Evolutionary conservation across 805 yeast species (phyloP).

Genomic region (Saturnispora quitensis): DNA sequence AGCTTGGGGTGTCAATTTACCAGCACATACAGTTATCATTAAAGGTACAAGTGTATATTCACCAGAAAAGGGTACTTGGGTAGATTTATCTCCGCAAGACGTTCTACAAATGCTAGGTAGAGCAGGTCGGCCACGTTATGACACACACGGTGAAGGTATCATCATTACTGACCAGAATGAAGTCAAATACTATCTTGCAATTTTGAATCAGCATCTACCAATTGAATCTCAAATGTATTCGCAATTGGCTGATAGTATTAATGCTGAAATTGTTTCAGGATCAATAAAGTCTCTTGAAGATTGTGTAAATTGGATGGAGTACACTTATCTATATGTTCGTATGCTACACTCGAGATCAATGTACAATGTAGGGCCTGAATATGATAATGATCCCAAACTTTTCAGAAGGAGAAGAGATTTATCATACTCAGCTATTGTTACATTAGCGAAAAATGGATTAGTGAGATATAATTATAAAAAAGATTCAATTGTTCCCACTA

Average conservation of each 20-base stretch:
- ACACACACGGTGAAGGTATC: slow-evolving; percentile 86
- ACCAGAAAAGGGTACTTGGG: slow-evolving; percentile 86
- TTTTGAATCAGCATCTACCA: slow-evolving; percentile 85
- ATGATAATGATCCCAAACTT: slow-evolving; percentile 42
- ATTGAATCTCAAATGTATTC: slow-evolving; percentile 81
- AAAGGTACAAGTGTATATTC: slow-evolving; percentile 92
- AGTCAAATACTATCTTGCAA: slow-evolving; percentile 78
- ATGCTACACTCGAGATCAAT: slow-evolving; percentile 64
- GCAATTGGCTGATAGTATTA: slow-evolving; percentile 61
- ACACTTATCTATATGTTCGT: slow-evolving; percentile 70
- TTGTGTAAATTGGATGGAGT: slow-evolving; percentile 73
- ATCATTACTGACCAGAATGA: slow-evolving; percentile 83
- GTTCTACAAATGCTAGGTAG: slow-evolving; percentile 95
- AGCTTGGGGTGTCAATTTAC: slow-evolving; percentile 96
- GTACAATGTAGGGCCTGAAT: slow-evolving; percentile 67
- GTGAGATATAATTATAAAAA: slow-evolving; percentile 45
- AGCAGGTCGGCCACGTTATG: slow-evolving; percentile 96
- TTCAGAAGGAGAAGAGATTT: slow-evolving; percentile 53
- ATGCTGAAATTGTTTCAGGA: slow-evolving; percentile 82
- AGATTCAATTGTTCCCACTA: slow-evolving; percentile 49
- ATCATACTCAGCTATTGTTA: slow-evolving; percentile 63
- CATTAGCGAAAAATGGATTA: slow-evolving; percentile 49
- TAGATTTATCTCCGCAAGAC: slow-evolving; percentile 89
- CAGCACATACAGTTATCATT: slow-evolving; percentile 89
- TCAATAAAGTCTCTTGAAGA: slow-evolving; percentile 49